Conservation (phyloP, 192 early-diverging fungal genomes). For the Geranomyces michiganensis region DNA sequence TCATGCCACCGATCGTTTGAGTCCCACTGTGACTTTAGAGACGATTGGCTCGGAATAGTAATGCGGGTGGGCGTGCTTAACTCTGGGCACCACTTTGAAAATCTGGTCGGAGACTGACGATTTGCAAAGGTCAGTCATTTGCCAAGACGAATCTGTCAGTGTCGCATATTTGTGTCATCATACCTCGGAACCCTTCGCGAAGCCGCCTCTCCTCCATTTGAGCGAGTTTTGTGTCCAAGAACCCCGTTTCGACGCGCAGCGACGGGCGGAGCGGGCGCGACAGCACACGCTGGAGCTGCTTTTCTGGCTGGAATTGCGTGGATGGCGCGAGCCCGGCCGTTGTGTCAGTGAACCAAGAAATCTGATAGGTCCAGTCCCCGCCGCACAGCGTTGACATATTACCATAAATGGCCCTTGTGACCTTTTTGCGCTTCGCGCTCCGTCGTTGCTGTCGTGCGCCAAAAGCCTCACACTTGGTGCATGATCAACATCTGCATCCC, state of each 20-base stretch:
- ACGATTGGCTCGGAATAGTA: conserved; percentile 30
- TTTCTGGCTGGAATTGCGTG: conserved; percentile 30
- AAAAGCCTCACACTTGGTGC: background rate
- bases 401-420: conserved; percentile 57
- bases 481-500: background rate
- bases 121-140: background rate
- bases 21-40: background rate
- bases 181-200: conserved; percentile 39
- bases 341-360: background rate
- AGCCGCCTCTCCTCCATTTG: conserved; percentile 36
- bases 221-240: conserved; percentile 38
- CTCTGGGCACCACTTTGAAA: conserved; percentile 28
- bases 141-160: background rate
- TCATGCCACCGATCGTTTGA: background rate
- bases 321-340: too few relatives aligned
- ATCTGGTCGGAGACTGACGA: conserved; percentile 31
- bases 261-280: conserved; percentile 41
- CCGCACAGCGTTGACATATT: background rate
- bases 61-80: conserved; percentile 33
- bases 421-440: conserved; percentile 22
- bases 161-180: too few relatives aligned
- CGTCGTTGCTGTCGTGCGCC: background rate
- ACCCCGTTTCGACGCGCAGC: conserved; percentile 49
- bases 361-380: background rate
- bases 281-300: conserved; percentile 27